Conservation (phyloP, 2,329 filamentous ascomycete genomes). For the Hypomyces rosellus region DNA sequence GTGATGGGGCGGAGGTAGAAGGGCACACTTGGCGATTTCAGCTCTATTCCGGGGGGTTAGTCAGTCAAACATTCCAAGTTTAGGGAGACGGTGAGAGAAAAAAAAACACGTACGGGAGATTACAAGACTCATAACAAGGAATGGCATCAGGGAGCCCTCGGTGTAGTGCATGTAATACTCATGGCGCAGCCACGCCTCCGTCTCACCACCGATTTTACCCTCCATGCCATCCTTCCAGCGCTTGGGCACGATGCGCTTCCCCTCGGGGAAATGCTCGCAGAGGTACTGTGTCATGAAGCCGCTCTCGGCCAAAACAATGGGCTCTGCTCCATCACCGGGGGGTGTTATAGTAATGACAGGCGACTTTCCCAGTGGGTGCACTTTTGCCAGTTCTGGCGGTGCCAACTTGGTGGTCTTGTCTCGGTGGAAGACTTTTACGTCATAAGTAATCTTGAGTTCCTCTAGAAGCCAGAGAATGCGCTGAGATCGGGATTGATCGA, state of each 20-base stretch:
- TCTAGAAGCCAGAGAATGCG: slow-evolving; percentile 82
- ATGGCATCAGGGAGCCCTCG: slow-evolving; percentile 76
- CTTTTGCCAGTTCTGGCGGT: slow-evolving; percentile 65
- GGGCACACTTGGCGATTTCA: slow-evolving; percentile 41
- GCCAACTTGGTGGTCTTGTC: slow-evolving; percentile 56
- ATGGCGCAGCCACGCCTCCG: slow-evolving; percentile 53
- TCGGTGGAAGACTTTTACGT: slow-evolving; percentile 74
- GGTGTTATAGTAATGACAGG: slow-evolving; percentile 65
- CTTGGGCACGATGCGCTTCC: slow-evolving; percentile 43
- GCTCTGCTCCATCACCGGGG: slow-evolving; percentile 30
- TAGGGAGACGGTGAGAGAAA: background rate
- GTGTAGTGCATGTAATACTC: slow-evolving; percentile 74
- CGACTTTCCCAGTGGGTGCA: slow-evolving; percentile 84
- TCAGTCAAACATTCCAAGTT: background rate
- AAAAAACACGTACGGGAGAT: slow-evolving; percentile 37
- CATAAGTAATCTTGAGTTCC: slow-evolving; percentile 72
- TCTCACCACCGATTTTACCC: slow-evolving; percentile 52
- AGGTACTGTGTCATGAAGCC: slow-evolving; percentile 78
- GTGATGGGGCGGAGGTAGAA: slow-evolving; percentile 50
- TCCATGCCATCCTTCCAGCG: slow-evolving; percentile 54
- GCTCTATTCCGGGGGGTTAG: slow-evolving; percentile 21
- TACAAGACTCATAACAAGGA: slow-evolving; percentile 59
- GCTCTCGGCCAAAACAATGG: slow-evolving; percentile 70
- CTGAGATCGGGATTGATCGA: slow-evolving; percentile 75
- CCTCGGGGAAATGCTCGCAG: slow-evolving; percentile 53